Percentiles rank a stretch among this genome's conserved stretches.
Evolutionary conservation across 228 moss, liverwort and hornwort genomes (phyloP).

Genomic region (Sphagnum magellanicum): DNA sequence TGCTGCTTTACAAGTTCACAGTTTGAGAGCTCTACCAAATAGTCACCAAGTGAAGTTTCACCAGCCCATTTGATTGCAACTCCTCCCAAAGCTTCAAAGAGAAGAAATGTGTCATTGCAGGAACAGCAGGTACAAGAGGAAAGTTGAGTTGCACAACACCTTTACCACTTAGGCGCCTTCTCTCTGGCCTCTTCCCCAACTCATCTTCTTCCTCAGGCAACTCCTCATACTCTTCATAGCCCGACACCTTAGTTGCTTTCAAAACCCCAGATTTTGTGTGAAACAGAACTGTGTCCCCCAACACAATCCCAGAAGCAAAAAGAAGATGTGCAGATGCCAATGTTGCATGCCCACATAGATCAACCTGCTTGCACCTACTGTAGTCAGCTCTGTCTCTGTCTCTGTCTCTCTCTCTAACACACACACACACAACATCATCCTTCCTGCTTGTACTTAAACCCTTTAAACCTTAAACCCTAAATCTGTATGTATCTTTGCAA

Average conservation of each 20-base stretch:
- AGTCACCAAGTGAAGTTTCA: conserved; percentile 61
- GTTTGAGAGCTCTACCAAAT: conserved; percentile 35
- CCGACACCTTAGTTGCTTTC: conserved; percentile 70
- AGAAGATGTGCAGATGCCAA: conserved; percentile 88
- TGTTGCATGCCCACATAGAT: conserved; percentile 89
- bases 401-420: too few species aligned
- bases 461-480: too few species aligned
- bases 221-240: conserved; percentile 58
- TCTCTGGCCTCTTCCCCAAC: conserved; percentile 29
- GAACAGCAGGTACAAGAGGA: conserved; percentile 39
- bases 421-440: too few species aligned
- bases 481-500: too few species aligned
- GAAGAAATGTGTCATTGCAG: conserved; percentile 34
- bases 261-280: conserved; percentile 67
- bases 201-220: conserved; percentile 14
- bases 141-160: conserved; percentile 88
- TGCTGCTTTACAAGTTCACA: not conserved
- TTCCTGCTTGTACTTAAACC: too few species aligned
- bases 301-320: conserved; percentile 85
- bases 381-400: too few species aligned
- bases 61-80: conserved; percentile 74
- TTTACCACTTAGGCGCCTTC: conserved; percentile 42
- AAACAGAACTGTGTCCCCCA: conserved; percentile 66
- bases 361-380: conserved; percentile 36
- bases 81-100: conserved; percentile 64